These are phyloP conservation scores for Hyphopichia wangnamkhiaoensis DNA, from an alignment of 1,139 yeast genomes.

Conservation along the genomic window DNA sequence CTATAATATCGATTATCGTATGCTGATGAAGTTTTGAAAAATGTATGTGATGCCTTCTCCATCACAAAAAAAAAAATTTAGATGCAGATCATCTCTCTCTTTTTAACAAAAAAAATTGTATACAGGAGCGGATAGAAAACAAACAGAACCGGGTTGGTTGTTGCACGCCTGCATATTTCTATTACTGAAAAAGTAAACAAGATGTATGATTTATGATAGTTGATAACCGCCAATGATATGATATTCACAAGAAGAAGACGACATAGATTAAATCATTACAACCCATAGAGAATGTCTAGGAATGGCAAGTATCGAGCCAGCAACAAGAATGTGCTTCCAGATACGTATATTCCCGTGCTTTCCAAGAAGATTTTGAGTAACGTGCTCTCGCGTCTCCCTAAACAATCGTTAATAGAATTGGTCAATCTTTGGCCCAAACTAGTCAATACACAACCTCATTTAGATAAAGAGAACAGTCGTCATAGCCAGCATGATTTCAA, in stretches of 20 bases:
- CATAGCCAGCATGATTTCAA: constrained; percentile 27
- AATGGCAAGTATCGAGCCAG: constrained; percentile 1
- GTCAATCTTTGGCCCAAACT: constrained; percentile 38
- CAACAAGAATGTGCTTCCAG: constrained; percentile 35
- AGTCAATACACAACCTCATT: constrained; percentile 39
- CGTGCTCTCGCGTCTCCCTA: constrained; percentile 33
- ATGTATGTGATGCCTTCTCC: not conserved
- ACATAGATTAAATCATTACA: not conserved
- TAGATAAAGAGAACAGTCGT: constrained; percentile 13
- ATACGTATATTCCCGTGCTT: constrained; percentile 40
- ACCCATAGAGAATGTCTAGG: not conserved
- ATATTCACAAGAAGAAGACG: not conserved
- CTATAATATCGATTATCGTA: not conserved
- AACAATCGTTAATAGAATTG: constrained; percentile 36
- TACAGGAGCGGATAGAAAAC: no score
- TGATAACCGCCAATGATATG: no score
- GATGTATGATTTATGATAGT: no score
- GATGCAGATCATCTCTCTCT: constrained; percentile 7
- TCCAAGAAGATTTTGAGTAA: constrained; percentile 20
- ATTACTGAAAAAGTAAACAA: not conserved
- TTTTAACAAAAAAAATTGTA: no score
- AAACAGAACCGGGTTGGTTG: no score
- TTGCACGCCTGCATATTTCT: no score
- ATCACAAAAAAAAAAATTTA: constrained; percentile 6
- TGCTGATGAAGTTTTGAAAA: no score